Conservation (phyloP, 768 basidiomycete genomes). For the Collybiopsis luxurians region DNA sequence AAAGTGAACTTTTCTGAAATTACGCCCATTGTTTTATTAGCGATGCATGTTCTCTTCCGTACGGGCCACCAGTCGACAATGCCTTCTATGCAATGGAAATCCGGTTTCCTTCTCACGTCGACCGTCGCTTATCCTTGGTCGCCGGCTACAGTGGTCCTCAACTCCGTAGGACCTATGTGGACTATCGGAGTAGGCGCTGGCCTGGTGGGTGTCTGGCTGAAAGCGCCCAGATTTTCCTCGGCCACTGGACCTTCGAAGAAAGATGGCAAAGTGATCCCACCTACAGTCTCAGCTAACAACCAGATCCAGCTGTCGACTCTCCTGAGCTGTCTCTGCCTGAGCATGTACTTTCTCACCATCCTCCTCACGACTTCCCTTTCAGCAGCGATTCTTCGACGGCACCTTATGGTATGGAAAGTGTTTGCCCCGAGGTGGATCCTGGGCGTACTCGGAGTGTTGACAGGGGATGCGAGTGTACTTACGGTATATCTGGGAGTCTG, state of each 20-base stretch:
- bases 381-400: constrained; percentile 74
- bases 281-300: not conserved
- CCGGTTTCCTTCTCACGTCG: constrained; percentile 79
- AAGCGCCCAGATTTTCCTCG: not conserved
- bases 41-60: constrained; percentile 73
- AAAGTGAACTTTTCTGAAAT: constrained; percentile 63
- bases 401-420: constrained; percentile 99
- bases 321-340: constrained; percentile 56
- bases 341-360: constrained; percentile 65
- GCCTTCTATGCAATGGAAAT: constrained; percentile 92
- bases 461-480: constrained; percentile 68
- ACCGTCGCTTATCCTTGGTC: constrained; percentile 72
- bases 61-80: constrained; percentile 94
- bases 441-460: constrained; percentile 61
- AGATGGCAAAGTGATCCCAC: not conserved
- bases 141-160: constrained; percentile 68
- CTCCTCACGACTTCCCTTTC: constrained; percentile 69
- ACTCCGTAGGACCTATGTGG: constrained; percentile 74
- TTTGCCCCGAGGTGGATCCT: constrained; percentile 95
- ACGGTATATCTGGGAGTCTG: constrained; percentile 58
- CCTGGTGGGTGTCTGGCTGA: constrained; percentile 69
- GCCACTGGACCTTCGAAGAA: constrained; percentile 21
- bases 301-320: not conserved
- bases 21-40: constrained; percentile 72
- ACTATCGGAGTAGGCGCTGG: constrained; percentile 65